Evolutionary conservation across 2,329 filamentous ascomycete genomes (phyloP).

Genomic region (Colletotrichum phormii): DNA sequence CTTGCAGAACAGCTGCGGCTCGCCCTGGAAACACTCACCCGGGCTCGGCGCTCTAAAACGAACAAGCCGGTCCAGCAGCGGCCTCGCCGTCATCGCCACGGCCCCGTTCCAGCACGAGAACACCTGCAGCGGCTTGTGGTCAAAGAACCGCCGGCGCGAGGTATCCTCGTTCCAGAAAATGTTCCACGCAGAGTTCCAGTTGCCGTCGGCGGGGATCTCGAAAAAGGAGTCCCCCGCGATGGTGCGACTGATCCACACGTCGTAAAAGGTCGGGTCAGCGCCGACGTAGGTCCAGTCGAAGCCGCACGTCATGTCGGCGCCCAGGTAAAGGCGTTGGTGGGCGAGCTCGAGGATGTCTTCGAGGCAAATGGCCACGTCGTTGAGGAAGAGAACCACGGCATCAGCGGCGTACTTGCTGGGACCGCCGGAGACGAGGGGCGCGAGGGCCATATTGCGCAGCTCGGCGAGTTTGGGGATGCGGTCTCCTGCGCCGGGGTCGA

Average conservation of each 20-base stretch:
- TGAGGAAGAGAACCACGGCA: conserved; percentile 63
- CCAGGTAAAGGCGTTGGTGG: conserved; percentile 58
- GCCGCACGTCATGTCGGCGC: conserved; percentile 68
- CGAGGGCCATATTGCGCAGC: conserved; percentile 64
- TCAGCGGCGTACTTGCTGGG: conserved; percentile 35
- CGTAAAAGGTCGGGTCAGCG: conserved; percentile 62
- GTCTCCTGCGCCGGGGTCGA: conserved; percentile 55
- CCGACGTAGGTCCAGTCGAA: conserved; percentile 68
- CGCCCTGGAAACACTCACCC: conserved; percentile 64
- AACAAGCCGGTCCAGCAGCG: conserved; percentile 56
- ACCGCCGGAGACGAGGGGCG: conserved; percentile 52
- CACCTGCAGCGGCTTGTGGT: conserved; percentile 65
- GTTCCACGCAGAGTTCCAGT: conserved; percentile 60
- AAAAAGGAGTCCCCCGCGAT: conserved; percentile 68
- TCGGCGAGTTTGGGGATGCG: conserved; percentile 61
- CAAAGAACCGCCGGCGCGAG: conserved; percentile 47
- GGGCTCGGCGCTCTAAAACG: conserved; percentile 53
- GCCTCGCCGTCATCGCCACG: conserved; percentile 58
- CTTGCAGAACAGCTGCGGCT: conserved; percentile 67
- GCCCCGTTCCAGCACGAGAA: conserved; percentile 73
- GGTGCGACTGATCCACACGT: conserved; percentile 64
- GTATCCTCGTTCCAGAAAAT: conserved; percentile 63
- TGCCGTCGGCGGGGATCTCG: conserved; percentile 60
- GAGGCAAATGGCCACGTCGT: conserved; percentile 63
- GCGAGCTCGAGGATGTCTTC: conserved; percentile 63